Conservation (phyloP, 805 yeast genomes). For the Pichia gijzeniarum region DNA sequence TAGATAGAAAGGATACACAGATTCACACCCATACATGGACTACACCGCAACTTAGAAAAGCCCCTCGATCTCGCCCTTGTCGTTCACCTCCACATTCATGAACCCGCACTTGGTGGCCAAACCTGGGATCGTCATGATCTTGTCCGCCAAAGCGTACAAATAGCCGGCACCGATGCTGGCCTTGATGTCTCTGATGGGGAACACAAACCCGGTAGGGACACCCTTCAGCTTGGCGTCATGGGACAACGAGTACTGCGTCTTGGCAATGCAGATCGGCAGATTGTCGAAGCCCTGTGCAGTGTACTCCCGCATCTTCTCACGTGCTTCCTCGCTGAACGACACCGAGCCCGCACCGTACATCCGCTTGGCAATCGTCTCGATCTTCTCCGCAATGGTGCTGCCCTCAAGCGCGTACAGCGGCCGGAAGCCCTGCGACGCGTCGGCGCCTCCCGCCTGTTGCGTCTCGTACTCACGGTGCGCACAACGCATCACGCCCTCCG, state of each 20-base stretch:
- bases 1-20: too few relatives aligned
- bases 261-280: constrained; percentile 93
- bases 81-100: constrained; percentile 93
- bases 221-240: constrained; percentile 93
- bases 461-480: too few relatives aligned
- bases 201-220: constrained; percentile 88
- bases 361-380: constrained; percentile 68
- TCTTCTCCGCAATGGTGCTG: constrained; percentile 68
- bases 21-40: too few relatives aligned
- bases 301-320: constrained; percentile 72
- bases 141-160: constrained; percentile 92
- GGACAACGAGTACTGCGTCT: constrained; percentile 93
- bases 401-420: constrained; percentile 63
- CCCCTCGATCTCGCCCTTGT: constrained; percentile 89
- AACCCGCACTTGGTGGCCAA: constrained; percentile 93
- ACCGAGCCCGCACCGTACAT: constrained; percentile 92
- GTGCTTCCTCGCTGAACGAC: constrained; percentile 78
- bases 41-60: constrained; percentile 56
- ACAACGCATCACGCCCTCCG: constrained; percentile 75
- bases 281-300: constrained; percentile 83
- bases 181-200: constrained; percentile 92
- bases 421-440: too few relatives aligned
- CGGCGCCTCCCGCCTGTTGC: too few relatives aligned
- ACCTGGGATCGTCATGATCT: constrained; percentile 96
- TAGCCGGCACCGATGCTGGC: constrained; percentile 96